Conservation (phyloP, 345 rosid species). For the Rhizophora mangle region DNA sequence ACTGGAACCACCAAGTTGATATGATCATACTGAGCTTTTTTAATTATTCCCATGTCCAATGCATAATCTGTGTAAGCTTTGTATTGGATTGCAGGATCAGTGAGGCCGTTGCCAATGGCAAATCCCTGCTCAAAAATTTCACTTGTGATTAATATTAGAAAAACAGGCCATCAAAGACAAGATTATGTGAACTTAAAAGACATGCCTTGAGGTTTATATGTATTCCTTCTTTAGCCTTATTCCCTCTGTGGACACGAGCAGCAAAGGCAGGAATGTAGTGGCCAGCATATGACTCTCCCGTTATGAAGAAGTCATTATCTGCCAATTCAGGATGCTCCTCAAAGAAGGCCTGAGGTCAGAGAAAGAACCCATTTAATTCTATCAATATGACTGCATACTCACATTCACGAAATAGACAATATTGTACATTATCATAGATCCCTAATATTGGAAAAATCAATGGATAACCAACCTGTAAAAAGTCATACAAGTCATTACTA, state of each 20-base stretch:
- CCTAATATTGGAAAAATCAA: neutral
- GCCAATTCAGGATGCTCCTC: conserved; percentile 77
- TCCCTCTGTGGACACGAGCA: conserved; percentile 80
- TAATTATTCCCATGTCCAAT: conserved; percentile 76
- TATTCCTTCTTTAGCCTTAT: conserved; percentile 86
- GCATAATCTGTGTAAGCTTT: conserved; percentile 98
- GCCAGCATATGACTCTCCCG: conserved; percentile 99
- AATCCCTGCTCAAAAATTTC: conserved; percentile 62
- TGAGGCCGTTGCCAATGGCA: conserved; percentile 98
- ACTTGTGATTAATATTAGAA: conserved; percentile 15
- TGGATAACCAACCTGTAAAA: conserved; percentile 69
- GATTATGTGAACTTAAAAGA: neutral
- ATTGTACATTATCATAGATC: too few species aligned
- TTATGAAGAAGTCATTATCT: conserved; percentile 80
- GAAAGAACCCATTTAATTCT: conserved; percentile 8
- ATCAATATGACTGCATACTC: too few species aligned
- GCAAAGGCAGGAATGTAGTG: conserved; percentile 99
- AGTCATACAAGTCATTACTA: conserved; percentile 88
- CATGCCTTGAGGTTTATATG: conserved; percentile 85
- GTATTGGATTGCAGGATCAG: conserved; percentile 88
- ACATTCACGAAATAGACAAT: too few species aligned
- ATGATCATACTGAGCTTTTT: conserved; percentile 46
- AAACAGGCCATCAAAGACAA: neutral
- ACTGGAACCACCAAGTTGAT: conserved; percentile 79
- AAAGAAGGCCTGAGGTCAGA: conserved; percentile 68